These are phyloP conservation scores for Dacryopinax primogenitus DNA, from an alignment of 768 basidiomycete species.

Conservation along the genomic window DNA sequence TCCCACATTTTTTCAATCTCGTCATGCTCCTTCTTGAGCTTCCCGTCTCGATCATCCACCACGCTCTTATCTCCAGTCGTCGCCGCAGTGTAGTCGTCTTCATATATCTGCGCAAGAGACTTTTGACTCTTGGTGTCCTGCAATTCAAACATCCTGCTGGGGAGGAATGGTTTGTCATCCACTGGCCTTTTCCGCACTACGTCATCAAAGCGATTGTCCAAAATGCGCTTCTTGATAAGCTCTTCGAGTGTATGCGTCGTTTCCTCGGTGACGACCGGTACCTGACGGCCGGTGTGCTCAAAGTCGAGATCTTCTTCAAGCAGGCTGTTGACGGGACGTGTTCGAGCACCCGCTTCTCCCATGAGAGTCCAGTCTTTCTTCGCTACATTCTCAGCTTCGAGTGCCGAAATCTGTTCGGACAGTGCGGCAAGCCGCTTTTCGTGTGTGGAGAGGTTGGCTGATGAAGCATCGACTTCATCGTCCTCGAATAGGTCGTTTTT, in stretches of 20 bases:
- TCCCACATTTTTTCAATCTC: conserved; percentile 79
- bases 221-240: conserved; percentile 75
- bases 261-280: conserved; percentile 84
- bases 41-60: conserved; percentile 73
- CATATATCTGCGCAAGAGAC: conserved; percentile 91
- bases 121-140: conserved; percentile 78
- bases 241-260: conserved; percentile 71
- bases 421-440: conserved; percentile 66
- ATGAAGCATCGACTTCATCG: conserved; percentile 38
- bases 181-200: conserved; percentile 68
- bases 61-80: conserved; percentile 34
- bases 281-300: conserved; percentile 74
- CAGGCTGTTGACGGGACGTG: conserved; percentile 80
- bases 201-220: conserved; percentile 78
- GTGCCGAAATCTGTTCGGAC: conserved; percentile 58
- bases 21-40: conserved; percentile 74
- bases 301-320: conserved; percentile 92
- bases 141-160: conserved; percentile 77
- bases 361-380: conserved; percentile 85
- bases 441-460: conserved; percentile 49
- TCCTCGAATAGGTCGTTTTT: conserved; percentile 73
- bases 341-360: conserved; percentile 74
- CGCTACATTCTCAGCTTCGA: conserved; percentile 79
- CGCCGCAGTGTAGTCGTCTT: conserved; percentile 71
- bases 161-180: conserved; percentile 80